A percentile compares a stretch with the other conserved stretches of the same genome.
These are phyloP conservation scores for Bruguiera sexangula DNA, from an alignment of 345 rosid genomes.

Conservation along the genomic window DNA sequence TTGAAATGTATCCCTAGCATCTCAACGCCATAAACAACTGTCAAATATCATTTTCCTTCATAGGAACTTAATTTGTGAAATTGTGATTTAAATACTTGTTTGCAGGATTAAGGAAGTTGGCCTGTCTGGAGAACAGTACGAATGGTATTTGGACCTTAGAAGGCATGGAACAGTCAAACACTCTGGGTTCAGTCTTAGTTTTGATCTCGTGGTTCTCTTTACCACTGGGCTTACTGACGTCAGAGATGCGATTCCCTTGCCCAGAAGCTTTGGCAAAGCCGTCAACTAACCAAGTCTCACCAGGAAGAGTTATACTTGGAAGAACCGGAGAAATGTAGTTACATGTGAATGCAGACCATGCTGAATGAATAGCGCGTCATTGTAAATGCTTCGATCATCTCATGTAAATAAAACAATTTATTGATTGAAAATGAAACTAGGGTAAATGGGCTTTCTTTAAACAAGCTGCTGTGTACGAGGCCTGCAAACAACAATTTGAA, in stretches of 20 bases:
- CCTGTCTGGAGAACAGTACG: constrained; percentile 51
- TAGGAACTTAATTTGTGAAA: too few species aligned
- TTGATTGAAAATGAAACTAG: neutral
- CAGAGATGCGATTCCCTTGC: constrained; percentile 80
- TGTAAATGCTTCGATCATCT: constrained; percentile 14
- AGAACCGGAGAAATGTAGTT: neutral
- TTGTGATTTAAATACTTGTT: too few species aligned
- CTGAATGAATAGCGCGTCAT: neutral
- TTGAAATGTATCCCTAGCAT: too few species aligned
- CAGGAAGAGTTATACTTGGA: neutral
- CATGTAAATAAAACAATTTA: constrained; percentile 7
- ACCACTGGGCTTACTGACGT: constrained; percentile 68
- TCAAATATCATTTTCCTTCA: too few species aligned
- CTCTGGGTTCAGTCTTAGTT: constrained; percentile 66
- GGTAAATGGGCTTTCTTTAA: neutral
- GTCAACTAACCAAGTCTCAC: constrained; percentile 26
- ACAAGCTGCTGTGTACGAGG: neutral
- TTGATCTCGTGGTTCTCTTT: constrained; percentile 72
- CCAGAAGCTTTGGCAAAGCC: constrained; percentile 54
- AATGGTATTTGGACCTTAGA: constrained; percentile 79
- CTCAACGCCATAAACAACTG: too few species aligned
- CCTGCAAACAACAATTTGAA: neutral
- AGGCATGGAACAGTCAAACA: constrained; percentile 74
- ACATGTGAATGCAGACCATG: constrained; percentile 2
- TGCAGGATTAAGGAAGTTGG: constrained; percentile 59